Conservation (phyloP, 129 eudicot species). For the Helianthus tuberosus region DNA sequence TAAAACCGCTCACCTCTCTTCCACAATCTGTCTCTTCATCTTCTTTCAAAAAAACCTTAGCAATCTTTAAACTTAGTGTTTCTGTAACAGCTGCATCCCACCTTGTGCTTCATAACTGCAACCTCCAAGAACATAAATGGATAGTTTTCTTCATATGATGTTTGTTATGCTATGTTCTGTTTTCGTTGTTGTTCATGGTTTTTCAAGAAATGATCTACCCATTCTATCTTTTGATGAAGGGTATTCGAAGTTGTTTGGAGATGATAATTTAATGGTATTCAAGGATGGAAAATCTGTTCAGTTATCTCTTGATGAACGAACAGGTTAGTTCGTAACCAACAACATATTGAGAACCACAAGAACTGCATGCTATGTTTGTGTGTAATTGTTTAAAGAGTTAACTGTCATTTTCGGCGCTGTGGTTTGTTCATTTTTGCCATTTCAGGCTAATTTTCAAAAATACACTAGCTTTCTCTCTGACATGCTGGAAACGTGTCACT, state of each 20-base stretch:
- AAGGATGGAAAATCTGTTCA: slow-evolving; percentile 88
- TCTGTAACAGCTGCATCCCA: neutral
- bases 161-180: slow-evolving; percentile 41
- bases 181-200: slow-evolving; percentile 46
- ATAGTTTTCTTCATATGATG: slow-evolving; percentile 26
- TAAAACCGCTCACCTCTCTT: slow-evolving; percentile 43
- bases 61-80: neutral
- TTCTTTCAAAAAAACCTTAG: too few relatives aligned
- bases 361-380: too few relatives aligned
- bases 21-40: slow-evolving; percentile 16
- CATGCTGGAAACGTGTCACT: too few relatives aligned
- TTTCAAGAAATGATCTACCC: slow-evolving; percentile 59
- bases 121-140: slow-evolving; percentile 22
- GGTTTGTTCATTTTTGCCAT: too few relatives aligned
- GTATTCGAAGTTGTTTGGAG: slow-evolving; percentile 84
- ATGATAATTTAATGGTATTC: slow-evolving; percentile 64
- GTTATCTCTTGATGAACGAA: slow-evolving; percentile 65
- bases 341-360: too few relatives aligned
- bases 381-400: too few relatives aligned
- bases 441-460: too few relatives aligned
- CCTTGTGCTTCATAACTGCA: too few relatives aligned
- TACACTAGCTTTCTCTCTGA: too few relatives aligned
- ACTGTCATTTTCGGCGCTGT: too few relatives aligned
- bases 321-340: slow-evolving; percentile 48
- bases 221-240: slow-evolving; percentile 92